Evolutionary conservation across 805 yeast species (phyloP), one percentile per base, ranked within the genome.

Genomic region (Cephaloascus fragrans): DNA sequence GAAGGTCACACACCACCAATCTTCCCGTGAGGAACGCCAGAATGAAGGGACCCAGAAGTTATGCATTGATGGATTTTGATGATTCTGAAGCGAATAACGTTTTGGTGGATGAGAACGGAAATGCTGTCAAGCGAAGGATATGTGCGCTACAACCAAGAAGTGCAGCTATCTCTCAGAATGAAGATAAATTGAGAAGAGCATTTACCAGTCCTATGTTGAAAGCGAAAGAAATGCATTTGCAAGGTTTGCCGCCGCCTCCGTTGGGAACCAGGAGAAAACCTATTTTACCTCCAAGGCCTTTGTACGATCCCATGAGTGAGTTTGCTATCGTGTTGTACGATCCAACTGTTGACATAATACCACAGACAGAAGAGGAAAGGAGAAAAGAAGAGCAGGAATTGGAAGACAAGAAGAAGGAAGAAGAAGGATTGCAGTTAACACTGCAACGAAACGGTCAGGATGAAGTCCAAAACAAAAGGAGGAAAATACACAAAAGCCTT

Each of bases 231-330:
- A 26, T 26, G 31, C 31, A 12, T 12, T 12, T 26, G 31, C n/a
- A 12, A n/a, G 14, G 31, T 26, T 26, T n/a, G 31, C 71, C 88
- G 1, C 89, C 95, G 0, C 85, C 94, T 0, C 84, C 95, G 0
- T 64, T 90, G 43, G 98, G 98, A 0, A 87, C 88, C 41, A 75
- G 82, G 44, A 73, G 82, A 31, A 75, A 77, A 44, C 72, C 77
- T 2, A 66, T 75, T 1, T 60, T 85, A 39, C 83, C 85, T n/a
- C 95, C 97, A 3, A 64, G 88, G 41, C 94, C 98, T 1, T 67
- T 93, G n/a, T 94, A 90, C 55, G 98, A 93, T 60, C 98, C 98
- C 0, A 71, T 81, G 34, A 88, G 82, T 44, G 97, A 93, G 55
- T 80, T 85, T 50, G 97, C 98, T 2, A 86, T 93, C 40, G 97